Conservation (phyloP, 2,329 filamentous ascomycete species). For the Elsinoe perseae region DNA sequence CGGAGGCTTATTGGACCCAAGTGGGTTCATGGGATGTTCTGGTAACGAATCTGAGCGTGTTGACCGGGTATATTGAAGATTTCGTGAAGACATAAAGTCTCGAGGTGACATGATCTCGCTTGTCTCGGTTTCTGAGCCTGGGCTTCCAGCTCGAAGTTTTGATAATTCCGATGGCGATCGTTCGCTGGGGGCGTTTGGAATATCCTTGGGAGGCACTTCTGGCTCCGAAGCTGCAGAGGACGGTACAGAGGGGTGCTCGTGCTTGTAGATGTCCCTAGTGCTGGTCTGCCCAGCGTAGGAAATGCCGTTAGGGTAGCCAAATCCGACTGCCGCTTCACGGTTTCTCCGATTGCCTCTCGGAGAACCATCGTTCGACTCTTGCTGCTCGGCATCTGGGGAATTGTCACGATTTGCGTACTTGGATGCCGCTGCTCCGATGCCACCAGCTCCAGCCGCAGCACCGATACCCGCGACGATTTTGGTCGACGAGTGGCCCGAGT, state of each 20-base stretch:
- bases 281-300: background rate
- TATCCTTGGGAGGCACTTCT: slow-evolving; percentile 7
- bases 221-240: background rate
- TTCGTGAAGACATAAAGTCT: slow-evolving; percentile 14
- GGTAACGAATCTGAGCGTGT: slow-evolving; percentile 10
- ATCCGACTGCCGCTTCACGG: slow-evolving; percentile 13
- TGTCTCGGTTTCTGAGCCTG: slow-evolving; percentile 9
- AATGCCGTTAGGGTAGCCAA: slow-evolving; percentile 14
- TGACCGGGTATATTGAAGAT: slow-evolving; percentile 5
- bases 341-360: background rate
- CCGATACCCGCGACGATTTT: background rate
- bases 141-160: slow-evolving; percentile 10
- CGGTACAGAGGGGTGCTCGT: slow-evolving; percentile 1
- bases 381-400: background rate
- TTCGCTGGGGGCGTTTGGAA: background rate
- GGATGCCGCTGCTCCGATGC: background rate
- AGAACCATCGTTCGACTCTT: background rate
- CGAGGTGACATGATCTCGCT: slow-evolving; percentile 15
- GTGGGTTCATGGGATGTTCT: background rate
- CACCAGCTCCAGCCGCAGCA: slow-evolving; percentile 2
- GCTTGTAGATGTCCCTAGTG: background rate
- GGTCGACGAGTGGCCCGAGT: background rate
- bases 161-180: slow-evolving; percentile 6
- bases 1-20: background rate
- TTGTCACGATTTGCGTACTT: background rate